Evolutionary conservation across 768 basidiomycete species (phyloP).

Genomic region (Lepiota venenata): DNA sequence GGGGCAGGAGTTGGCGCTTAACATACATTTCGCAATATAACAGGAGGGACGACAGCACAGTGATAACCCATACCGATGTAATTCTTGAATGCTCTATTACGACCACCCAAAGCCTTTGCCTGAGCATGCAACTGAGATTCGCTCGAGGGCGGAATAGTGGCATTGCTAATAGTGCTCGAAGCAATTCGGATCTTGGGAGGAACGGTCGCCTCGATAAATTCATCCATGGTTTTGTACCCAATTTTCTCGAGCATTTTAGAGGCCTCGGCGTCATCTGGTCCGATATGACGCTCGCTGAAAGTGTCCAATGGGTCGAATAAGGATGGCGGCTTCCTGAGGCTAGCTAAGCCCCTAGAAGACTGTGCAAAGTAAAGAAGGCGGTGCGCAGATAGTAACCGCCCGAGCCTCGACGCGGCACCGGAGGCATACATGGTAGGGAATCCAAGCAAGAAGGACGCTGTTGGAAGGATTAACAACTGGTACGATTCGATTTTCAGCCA

Average conservation of each 20-base stretch:
- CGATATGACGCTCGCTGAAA: constrained; percentile 89
- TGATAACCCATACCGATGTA: constrained; percentile 99
- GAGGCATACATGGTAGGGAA: constrained; percentile 28
- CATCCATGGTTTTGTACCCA: constrained; percentile 86
- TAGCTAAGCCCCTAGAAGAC: constrained; percentile 47
- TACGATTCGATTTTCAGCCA: constrained; percentile 17
- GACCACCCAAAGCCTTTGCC: constrained; percentile 70
- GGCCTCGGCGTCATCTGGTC: constrained; percentile 82
- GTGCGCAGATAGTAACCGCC: constrained; percentile 21
- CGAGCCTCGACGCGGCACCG: constrained; percentile 25
- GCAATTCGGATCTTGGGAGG: constrained; percentile 79
- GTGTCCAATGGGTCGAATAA: constrained; percentile 87
- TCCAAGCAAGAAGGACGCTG: constrained; percentile 13
- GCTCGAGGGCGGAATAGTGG: constrained; percentile 71
- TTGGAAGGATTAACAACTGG: constrained; percentile 19
- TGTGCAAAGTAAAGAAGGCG: constrained; percentile 16
- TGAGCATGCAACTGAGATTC: constrained; percentile 80
- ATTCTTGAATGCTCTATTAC: constrained; percentile 83
- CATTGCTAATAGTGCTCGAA: constrained; percentile 54
- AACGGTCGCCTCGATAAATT: constrained; percentile 80
- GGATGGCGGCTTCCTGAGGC: constrained; percentile 53
- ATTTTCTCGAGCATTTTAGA: constrained; percentile 77
- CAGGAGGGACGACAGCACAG: constrained; percentile 91
- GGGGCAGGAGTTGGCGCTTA: constrained; percentile 16
- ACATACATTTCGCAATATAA: constrained; percentile 85